A percentile compares a stretch with the other conserved stretches of the same genome.
These are phyloP conservation scores for Oryza glumipatula DNA, from an alignment of 176 grass and related monocot genomes.

Conservation along the genomic window DNA sequence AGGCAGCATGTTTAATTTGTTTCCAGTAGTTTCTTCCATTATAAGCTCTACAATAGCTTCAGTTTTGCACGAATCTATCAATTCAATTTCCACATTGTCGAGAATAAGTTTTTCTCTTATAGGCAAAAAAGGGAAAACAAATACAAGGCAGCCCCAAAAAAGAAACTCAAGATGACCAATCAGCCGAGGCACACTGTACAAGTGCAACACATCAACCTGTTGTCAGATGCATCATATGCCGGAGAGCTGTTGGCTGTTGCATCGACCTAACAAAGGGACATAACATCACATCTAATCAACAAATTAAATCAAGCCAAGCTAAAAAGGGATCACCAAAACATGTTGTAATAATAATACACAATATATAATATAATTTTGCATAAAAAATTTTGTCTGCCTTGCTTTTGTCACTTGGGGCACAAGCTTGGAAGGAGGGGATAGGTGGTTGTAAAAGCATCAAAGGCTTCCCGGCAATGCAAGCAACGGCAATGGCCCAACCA, in stretches of 20 bases:
- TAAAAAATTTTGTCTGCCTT: not conserved
- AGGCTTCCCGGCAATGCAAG: constrained; percentile 67
- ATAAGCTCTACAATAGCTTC: too few species aligned
- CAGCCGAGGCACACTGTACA: not conserved
- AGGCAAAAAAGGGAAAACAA: not conserved
- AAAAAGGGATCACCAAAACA: constrained; percentile 20
- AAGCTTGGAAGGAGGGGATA: constrained; percentile 41
- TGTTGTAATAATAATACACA: not conserved
- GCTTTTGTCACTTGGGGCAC: constrained; percentile 52
- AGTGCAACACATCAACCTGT: not conserved
- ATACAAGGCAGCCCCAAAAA: not conserved
- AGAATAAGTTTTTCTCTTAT: not conserved
- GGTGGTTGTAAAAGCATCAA: constrained; percentile 56
- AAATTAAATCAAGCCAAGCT: constrained; percentile 13
- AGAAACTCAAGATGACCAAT: not conserved
- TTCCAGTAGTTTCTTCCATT: not conserved
- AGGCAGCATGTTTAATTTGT: not conserved
- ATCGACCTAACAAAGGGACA: constrained; percentile 24
- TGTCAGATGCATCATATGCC: constrained; percentile 17
- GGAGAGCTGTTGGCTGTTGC: not conserved
- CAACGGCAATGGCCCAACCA: constrained; percentile 69
- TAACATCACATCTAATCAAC: constrained; percentile 10
- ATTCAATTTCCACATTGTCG: not conserved
- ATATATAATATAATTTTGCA: constrained; percentile 31
- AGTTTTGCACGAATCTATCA: not conserved